Evolutionary conservation across 768 basidiomycete species (phyloP), one percentile per base, ranked within the genome.

Genomic region (Calvatia gigantea): DNA sequence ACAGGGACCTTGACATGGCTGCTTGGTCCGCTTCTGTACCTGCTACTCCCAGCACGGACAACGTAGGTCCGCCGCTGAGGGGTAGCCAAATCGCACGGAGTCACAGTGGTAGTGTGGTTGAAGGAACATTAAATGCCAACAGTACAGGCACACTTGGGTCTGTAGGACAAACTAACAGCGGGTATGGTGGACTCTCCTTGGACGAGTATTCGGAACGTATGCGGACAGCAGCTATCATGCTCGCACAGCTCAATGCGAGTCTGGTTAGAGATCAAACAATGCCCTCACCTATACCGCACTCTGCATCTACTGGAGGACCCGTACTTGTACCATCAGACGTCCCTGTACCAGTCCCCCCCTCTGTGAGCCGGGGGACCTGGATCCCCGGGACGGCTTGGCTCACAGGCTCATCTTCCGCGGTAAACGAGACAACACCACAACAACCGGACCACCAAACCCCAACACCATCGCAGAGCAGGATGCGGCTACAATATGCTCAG

Each of bases 191-290:
- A 7, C 73, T 98, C 12, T 93, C 94, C 0, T 75, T 99, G 21
- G 96, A 99, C 62, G 96, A 99, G 62, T 99, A 99, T 72, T 96
- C 96, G 0, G 94, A 98, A 61, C 85, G 97, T 48, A 99, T 99
- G 97, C 85, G 93, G 6, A 97, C 94, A 8, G 97, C 97, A 8
- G 97, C 97, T 8, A 87, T 98, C 59, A 98, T 99, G 97, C 85
- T 99, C 27, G 87, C 97, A 1, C 97, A 99, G 70, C 80, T 99
- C 45, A 97, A 94, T 63, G 87, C 93, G 1, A 91, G 80, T 63
- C 76, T 89, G 48, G 73, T 81, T 28, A 80, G 83, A 59, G 87
- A 89, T 14, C 54, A 48, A 14, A 19, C 11, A 9, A 32, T 42
- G 19, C 53, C 64, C 5, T 19, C 55, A 14, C 48, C 52, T 15